These are phyloP conservation scores for Trametes gibbosa DNA, from an alignment of 768 basidiomycete species.

Conservation along the genomic window DNA sequence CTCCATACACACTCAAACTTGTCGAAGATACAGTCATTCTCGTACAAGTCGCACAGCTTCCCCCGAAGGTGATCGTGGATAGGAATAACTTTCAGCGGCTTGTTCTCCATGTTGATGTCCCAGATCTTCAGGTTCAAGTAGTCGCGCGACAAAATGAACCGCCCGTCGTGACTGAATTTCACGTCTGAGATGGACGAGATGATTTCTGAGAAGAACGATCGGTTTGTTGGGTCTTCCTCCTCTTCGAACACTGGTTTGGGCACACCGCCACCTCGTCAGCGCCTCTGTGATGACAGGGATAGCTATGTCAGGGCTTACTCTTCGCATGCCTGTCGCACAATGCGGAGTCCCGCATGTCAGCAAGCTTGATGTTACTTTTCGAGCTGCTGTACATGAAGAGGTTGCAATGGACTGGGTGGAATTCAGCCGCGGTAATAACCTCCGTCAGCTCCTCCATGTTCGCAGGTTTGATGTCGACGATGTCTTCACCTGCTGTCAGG, in stretches of 20 bases:
- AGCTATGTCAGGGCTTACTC: slow-evolving; percentile 52
- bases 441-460: slow-evolving; percentile 99
- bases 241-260: slow-evolving; percentile 87
- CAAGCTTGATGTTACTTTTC: slow-evolving; percentile 99
- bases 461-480: slow-evolving; percentile 98
- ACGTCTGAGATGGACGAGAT: slow-evolving; percentile 99
- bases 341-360: slow-evolving; percentile 98
- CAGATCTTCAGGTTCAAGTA: slow-evolving; percentile 98
- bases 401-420: slow-evolving; percentile 97
- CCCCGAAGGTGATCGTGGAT: slow-evolving; percentile 98
- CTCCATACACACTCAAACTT: slow-evolving; percentile 99
- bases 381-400: slow-evolving; percentile 99
- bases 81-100: slow-evolving; percentile 94
- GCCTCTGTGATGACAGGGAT: neutral
- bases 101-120: slow-evolving; percentile 99
- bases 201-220: slow-evolving; percentile 99
- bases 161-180: slow-evolving; percentile 96
- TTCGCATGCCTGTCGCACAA: slow-evolving; percentile 96
- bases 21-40: slow-evolving; percentile 99
- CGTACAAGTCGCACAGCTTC: slow-evolving; percentile 97
- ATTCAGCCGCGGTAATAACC: slow-evolving; percentile 99
- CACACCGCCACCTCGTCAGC: slow-evolving; percentile 5
- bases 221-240: slow-evolving; percentile 94
- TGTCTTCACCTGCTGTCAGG: slow-evolving; percentile 56
- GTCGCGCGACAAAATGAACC: slow-evolving; percentile 95